Conservation (phyloP, 2,329 filamentous ascomycete genomes). For the Alternaria incomplexa region DNA sequence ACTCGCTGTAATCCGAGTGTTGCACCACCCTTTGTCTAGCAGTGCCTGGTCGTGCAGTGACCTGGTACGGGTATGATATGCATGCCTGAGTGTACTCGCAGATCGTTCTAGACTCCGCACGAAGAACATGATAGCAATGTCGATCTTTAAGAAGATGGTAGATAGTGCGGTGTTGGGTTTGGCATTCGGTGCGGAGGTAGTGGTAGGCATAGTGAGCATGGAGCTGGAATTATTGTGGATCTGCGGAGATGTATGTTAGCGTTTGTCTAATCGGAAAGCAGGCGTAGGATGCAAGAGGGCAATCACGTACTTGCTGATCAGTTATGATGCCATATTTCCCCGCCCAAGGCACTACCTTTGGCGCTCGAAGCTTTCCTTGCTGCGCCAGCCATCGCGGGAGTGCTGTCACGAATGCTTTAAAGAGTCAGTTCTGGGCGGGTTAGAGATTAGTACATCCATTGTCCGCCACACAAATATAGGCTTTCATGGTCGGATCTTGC, state of each 20-base stretch:
- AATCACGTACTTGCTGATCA: conserved; percentile 40
- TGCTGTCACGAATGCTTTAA: background rate
- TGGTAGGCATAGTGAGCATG: conserved; percentile 17
- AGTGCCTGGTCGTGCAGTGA: background rate
- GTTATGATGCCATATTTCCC: conserved; percentile 42
- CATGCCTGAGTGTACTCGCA: conserved; percentile 28
- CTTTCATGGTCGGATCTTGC: background rate
- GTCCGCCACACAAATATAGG: background rate
- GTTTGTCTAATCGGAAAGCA: background rate
- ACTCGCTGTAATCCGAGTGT: too few relatives aligned
- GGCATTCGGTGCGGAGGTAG: conserved; percentile 28
- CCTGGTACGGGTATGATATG: background rate
- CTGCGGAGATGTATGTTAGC: conserved; percentile 4
- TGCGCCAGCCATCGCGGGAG: background rate
- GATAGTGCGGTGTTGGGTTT: conserved; percentile 5
- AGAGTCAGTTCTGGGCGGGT: background rate
- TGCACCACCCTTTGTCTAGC: background rate
- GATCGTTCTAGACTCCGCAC: conserved; percentile 34
- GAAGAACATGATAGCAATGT: conserved; percentile 43
- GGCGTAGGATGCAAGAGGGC: too few relatives aligned
- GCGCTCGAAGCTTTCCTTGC: conserved; percentile 34
- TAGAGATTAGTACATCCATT: too few relatives aligned
- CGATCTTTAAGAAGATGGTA: conserved; percentile 29
- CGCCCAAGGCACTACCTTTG: conserved; percentile 45
- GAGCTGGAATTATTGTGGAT: conserved; percentile 18